Conservation (phyloP, 2,329 filamentous ascomycete genomes). For the Claviceps sp. region DNA sequence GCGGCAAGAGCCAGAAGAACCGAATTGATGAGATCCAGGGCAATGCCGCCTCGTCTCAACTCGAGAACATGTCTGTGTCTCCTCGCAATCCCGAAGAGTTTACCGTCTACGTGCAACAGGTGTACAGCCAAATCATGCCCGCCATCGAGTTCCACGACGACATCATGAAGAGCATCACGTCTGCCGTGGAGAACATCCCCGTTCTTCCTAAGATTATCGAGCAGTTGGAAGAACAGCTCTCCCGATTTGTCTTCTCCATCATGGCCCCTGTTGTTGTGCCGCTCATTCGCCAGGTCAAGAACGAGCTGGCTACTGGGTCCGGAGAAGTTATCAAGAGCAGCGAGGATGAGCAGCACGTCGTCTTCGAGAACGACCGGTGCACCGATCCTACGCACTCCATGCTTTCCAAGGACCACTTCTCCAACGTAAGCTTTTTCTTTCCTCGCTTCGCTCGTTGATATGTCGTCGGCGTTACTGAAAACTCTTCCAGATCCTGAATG, state of each 20-base stretch:
- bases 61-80: conserved; percentile 60
- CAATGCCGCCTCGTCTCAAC: conserved; percentile 61
- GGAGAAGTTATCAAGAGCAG: conserved; percentile 79
- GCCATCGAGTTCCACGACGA: conserved; percentile 86
- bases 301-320: conserved; percentile 73
- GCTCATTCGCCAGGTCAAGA: conserved; percentile 75
- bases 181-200: conserved; percentile 73
- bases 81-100: conserved; percentile 76
- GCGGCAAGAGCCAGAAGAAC: conserved; percentile 56
- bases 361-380: conserved; percentile 66
- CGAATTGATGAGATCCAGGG: conserved; percentile 69
- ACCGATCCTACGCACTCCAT: conserved; percentile 87
- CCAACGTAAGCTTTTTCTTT: conserved; percentile 42
- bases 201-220: conserved; percentile 75
- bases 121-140: conserved; percentile 72
- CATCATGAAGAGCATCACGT: conserved; percentile 63
- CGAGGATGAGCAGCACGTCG: conserved; percentile 69
- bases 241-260: conserved; percentile 80
- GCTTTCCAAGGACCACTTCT: conserved; percentile 93
- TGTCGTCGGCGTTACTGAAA: neutral
- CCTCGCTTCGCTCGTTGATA: too few species aligned
- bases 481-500: conserved; percentile 56
- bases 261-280: conserved; percentile 80
- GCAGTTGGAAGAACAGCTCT: conserved; percentile 76
- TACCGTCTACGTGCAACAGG: conserved; percentile 58